These are phyloP conservation scores for Candida vaughaniae DNA, from an alignment of 805 yeast species.

Conservation along the genomic window DNA sequence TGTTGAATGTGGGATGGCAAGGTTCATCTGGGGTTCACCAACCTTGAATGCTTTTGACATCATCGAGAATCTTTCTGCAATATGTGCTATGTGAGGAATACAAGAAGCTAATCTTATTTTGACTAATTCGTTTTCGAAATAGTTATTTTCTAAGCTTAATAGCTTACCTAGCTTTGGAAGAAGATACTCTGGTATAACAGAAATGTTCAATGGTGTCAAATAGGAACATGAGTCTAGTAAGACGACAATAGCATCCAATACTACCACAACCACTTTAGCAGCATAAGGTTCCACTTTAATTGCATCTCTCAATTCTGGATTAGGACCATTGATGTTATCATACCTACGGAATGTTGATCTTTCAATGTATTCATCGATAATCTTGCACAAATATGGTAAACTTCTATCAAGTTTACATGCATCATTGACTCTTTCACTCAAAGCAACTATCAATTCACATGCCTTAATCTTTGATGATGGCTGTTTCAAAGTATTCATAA, in stretches of 20 bases:
- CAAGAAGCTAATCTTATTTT: constrained; percentile 70
- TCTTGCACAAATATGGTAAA: constrained; percentile 73
- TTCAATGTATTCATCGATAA: constrained; percentile 57
- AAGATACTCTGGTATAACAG: constrained; percentile 78
- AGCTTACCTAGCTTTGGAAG: constrained; percentile 56
- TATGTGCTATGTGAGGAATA: constrained; percentile 67
- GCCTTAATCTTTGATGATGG: constrained; percentile 65
- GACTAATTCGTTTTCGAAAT: constrained; percentile 34
- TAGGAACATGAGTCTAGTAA: constrained; percentile 60
- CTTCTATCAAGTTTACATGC: constrained; percentile 84
- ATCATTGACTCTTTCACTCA: constrained; percentile 76
- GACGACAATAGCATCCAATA: constrained; percentile 66
- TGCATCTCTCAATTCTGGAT: not conserved
- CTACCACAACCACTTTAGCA: constrained; percentile 62
- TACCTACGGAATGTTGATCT: constrained; percentile 2
- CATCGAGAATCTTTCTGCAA: constrained; percentile 63
- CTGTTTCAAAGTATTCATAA: constrained; percentile 58
- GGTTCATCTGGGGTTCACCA: not conserved
- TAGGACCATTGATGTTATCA: constrained; percentile 1
- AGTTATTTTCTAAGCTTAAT: constrained; percentile 8
- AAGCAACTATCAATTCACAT: constrained; percentile 70
- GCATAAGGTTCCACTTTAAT: constrained; percentile 20
- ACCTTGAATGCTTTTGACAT: constrained; percentile 51
- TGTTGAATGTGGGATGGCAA: not conserved
- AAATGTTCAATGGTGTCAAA: constrained; percentile 71